Base-by-base conservation (phyloP, 2,329 filamentous ascomycete genomes). In the Hypocreales sp. region DNA sequence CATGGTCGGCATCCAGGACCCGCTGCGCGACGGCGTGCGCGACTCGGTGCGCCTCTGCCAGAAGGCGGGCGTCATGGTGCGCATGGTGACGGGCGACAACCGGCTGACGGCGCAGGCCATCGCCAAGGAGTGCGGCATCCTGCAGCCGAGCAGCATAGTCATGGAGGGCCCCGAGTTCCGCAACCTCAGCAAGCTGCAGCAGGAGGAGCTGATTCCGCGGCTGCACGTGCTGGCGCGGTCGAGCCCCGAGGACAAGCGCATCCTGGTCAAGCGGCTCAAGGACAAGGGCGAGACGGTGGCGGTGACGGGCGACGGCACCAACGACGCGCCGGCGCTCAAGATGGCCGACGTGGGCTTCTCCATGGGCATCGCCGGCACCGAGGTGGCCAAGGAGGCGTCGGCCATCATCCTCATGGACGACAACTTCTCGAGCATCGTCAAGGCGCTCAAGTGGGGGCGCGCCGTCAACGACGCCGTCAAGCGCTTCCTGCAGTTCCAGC, bases 321-420 rank as follows among this genome's bases (percentile, higher is more conserved):
- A 87, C 47, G 80, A 87, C 50, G 80, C 79, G 4, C 79, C 79
- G 15, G 80, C 80, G 26, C 62, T 87, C 26, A 84, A 81, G 53
- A 75, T 75, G 41, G 80, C 80, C 6, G 79, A 87, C 44, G 76
- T 87, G 26, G 80, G 80, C 15, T 86, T 87, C 52, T 82, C 79
- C 12, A 87, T 87, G 80, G 80, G 80, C 38, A 81, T 86, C 28
- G 67, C 79, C 10, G 80, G 80, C 34, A 86, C 80, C 0, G 80
- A 86, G 48, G 79, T 87, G 21, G 80, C 80, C 24, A 86, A 86
- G 52, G 79, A 87, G 51, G 80, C 80, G 2, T 86, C 80, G 7
- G 77, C 79, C 20, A 87, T 87, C 34, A 83, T 87, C 40, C 61
- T 87, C 10, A 84, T 86, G 79, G 80, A 86, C 45, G 80, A 87